Evolutionary conservation across 192 early-diverging fungal genomes (phyloP).

Genomic region (Fimicolochytrium jonesii): DNA sequence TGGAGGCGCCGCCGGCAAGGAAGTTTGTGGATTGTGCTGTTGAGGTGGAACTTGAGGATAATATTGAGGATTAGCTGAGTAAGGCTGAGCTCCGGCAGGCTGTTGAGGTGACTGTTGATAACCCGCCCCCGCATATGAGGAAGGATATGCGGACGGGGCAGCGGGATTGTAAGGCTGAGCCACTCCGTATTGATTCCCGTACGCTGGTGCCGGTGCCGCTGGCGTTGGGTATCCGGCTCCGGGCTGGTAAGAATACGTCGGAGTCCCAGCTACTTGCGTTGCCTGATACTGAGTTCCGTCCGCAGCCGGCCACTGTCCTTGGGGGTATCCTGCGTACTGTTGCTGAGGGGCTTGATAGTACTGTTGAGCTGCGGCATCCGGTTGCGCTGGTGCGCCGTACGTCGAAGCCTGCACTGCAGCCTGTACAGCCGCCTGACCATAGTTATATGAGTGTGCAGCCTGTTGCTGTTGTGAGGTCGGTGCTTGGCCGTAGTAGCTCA

Average conservation of each 20-base stretch:
- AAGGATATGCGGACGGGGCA: too few relatives aligned
- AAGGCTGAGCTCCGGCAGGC: not conserved
- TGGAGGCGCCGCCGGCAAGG: not conserved
- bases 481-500: conserved; percentile 2
- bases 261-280: not conserved
- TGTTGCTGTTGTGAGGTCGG: conserved; percentile 1
- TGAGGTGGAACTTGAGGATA: not conserved
- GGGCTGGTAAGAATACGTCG: not conserved
- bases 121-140: too few relatives aligned
- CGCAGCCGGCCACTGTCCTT: not conserved
- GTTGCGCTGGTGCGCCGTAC: conserved; percentile 10
- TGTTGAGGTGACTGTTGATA: too few relatives aligned
- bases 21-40: not conserved
- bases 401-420: conserved; percentile 20
- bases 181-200: not conserved
- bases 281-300: not conserved
- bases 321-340: not conserved
- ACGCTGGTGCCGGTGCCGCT: not conserved
- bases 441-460: not conserved
- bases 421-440: conserved; percentile 21
- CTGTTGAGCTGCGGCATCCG: not conserved
- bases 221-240: conserved; percentile 3
- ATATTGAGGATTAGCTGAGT: not conserved
- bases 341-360: not conserved
- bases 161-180: too few relatives aligned